A percentile compares a stretch with the other conserved stretches of the same genome.
phyloP scores from a whole-genome alignment of 75 land plant species.

The Cryptomeria japonica region DNA sequence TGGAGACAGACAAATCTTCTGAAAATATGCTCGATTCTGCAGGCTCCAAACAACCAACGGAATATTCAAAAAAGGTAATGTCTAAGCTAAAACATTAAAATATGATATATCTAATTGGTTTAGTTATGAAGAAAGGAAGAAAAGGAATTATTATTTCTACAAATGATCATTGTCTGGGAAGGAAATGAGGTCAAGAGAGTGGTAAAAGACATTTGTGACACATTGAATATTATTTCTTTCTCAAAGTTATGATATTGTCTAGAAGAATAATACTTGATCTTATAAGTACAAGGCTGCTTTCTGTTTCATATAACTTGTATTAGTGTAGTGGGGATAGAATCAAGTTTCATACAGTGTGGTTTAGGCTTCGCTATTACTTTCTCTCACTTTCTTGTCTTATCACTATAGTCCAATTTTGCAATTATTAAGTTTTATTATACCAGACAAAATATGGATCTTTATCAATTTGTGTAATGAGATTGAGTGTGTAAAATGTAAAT shows the following conservation, averaged over 20 bases:
- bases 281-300: not conserved
- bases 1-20: slow-evolving; percentile 18
- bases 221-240: not conserved
- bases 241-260: not conserved
- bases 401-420: not conserved
- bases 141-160: not conserved
- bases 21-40: slow-evolving; percentile 12
- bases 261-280: not conserved
- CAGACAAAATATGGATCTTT: not conserved
- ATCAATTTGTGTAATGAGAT: not conserved
- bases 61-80: slow-evolving; percentile 5
- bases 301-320: not conserved
- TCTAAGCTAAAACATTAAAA: not conserved
- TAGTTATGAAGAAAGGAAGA: too few species aligned
- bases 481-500: not conserved
- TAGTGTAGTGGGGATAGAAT: not conserved
- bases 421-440: not conserved
- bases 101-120: not conserved
- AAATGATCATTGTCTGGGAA: not conserved
- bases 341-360: not conserved
- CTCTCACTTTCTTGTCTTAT: not conserved
- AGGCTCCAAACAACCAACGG: slow-evolving; percentile 7
- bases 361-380: not conserved
- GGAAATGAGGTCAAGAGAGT: not conserved
- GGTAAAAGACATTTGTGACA: not conserved